Evolutionary conservation across 352 stramenopile genomes (phyloP).

Genomic region (Pythium aphanidermatum): DNA sequence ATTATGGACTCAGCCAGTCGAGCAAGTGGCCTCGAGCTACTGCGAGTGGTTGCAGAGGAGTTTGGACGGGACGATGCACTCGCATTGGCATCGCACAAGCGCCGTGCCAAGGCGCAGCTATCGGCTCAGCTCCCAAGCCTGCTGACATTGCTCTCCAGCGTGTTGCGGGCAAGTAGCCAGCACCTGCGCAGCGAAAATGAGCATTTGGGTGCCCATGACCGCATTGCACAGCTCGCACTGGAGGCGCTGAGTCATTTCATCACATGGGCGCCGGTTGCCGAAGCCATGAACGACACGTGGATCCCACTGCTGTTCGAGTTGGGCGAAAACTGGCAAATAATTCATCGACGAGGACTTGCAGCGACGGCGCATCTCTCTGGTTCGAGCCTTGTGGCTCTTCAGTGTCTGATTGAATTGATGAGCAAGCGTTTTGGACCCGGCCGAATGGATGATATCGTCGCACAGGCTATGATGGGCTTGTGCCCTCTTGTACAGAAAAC

Average conservation of each 20-base stretch:
- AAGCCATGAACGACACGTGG: constrained; percentile 51
- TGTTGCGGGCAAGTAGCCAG: constrained; percentile 43
- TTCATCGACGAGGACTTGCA: constrained; percentile 5
- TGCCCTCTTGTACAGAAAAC: constrained; percentile 58
- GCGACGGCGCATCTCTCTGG: constrained; percentile 23
- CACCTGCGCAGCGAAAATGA: constrained; percentile 19
- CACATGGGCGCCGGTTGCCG: constrained; percentile 45
- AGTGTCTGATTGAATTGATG: constrained; percentile 60
- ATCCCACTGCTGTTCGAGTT: constrained; percentile 59
- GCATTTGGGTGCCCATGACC: constrained; percentile 28
- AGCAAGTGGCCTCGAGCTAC: constrained; percentile 46
- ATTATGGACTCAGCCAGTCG: constrained; percentile 34
- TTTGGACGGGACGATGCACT: constrained; percentile 66
- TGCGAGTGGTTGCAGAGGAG: constrained; percentile 57
- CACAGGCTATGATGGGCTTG: constrained; percentile 40
- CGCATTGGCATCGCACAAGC: constrained; percentile 41
- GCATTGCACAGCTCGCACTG: constrained; percentile 40
- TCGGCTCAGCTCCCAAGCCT: constrained; percentile 39
- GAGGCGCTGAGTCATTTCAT: constrained; percentile 48
- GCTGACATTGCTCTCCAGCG: constrained; percentile 36
- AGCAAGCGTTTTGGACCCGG: constrained; percentile 49
- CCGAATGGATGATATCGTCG: constrained; percentile 41
- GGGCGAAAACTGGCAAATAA: constrained; percentile 21
- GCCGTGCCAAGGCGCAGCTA: constrained; percentile 34
- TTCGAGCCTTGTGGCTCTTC: constrained; percentile 47